Base-by-base conservation (phyloP, 148 eudicot genomes). In the Amaranthus cruentus region DNA sequence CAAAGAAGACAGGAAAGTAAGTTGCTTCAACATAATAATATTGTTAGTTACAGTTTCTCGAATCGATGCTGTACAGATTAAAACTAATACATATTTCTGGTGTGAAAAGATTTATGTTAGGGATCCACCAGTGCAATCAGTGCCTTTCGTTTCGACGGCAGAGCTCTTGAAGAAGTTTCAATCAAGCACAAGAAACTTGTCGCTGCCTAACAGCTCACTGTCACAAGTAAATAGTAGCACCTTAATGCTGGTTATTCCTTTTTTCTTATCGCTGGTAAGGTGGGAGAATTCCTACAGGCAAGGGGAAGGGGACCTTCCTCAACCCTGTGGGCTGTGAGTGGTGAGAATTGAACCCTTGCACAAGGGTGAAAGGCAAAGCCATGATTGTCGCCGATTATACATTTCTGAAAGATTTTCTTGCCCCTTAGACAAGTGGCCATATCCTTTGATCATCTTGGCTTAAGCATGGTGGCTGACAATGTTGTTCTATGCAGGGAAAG, bases 101-200 rank as follows among this genome's bases (percentile, higher is more conserved):
- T n/a, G 44, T 69, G 57, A 71, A 70, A 61, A 94, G 98, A 84
- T 95, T 53, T 95, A 95, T 80, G 90, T 90, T 43, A 77, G 99
- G 69, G 97, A 91, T 76, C 88, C 69, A 70, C 62, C 79, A 83
- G 14, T 49, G 70, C 68, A 65, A 15, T 70, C 62, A 21, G 80
- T 78, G 4, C 96, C 96, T 49, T 92, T 92, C 82, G 91, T 92
- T 79, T 95, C 97, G 48, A 85, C 81, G 85, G 99, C 99, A 44
- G 97, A 95, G 80, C 87, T 91, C 96, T 77, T 88, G 88, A 88
- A 80, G 52, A 95, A 87, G 84, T 95, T 95, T 73, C 99, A 95
- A 73, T 86, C 97, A 52, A 85, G 87, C 83, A 90, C 97, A 46
- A 89, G 90, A 81, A 90, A 85, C 52, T 10, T 82, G 65, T 77